Base-by-base conservation (phyloP, 1,139 yeast species). In the Arxiozyma bovina region DNA sequence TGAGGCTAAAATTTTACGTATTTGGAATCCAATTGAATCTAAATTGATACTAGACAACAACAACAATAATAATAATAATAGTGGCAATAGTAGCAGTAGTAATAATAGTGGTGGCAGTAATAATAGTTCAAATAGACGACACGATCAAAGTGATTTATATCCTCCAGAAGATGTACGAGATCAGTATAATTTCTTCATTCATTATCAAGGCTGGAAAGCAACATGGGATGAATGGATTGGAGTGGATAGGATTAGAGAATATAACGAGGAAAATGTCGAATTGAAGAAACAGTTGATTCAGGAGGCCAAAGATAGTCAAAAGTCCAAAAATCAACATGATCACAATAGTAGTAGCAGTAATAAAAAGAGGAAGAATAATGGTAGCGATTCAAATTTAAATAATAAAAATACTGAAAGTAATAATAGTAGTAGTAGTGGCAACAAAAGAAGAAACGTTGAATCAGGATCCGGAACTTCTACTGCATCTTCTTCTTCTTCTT, bases 131-230 rank as follows among this genome's bases (percentile, higher is more conserved):
- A 52, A 55, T 48, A 59, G 59, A 12, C 60, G 58, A 51, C 56
- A 57, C 11, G 58, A 54, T 46, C 52, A 55, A 46, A 59, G 60
- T 18, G 58, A 71, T 48, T 17, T 40, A 21, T 38, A 18, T 30
- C 69, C 82, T 41, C 85, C 89, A 0, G 72, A 67, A 18, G 77
- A 74, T 2, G 65, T 78, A 43, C 64, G 63, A 42, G 69, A 68
- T 34, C 63, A 72, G 53, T 68, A 74, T 54, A 77, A 83, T 55
- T 91, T 81, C 69, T 83, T 76, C 60, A 81, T 93, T 11, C 99
- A 93, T 67, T 93, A 93, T 71, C 87, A 85, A 64, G 98, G 99
- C 1, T 93, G 99, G 99, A 93, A 90, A 65, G 72, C 84, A 22
- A 84, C 91, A 59, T 91, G 97, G 97, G 98, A 93, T 68, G 40